phyloP scores from a whole-genome alignment of 2,329 filamentous ascomycete species.

The Cladophialophora yegresii region DNA sequence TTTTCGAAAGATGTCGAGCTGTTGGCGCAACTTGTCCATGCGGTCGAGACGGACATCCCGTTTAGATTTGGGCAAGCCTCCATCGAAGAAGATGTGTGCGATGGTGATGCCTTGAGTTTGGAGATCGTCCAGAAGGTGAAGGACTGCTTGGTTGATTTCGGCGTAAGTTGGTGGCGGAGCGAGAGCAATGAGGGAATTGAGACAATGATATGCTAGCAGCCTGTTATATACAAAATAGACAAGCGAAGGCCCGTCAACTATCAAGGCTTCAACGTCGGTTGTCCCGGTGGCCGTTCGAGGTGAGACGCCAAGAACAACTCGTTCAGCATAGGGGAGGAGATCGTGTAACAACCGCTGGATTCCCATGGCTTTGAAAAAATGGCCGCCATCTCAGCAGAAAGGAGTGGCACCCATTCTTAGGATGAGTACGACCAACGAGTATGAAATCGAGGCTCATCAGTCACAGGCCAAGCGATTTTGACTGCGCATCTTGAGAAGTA shows the following conservation, averaged over 20 bases:
- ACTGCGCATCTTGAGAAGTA: neutral
- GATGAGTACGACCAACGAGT: neutral
- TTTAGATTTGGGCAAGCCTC: slow-evolving; percentile 71
- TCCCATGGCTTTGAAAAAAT: slow-evolving; percentile 52
- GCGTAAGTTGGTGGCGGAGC: slow-evolving; percentile 60
- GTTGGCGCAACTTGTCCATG: slow-evolving; percentile 59
- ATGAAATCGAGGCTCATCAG: neutral
- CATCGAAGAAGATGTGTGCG: slow-evolving; percentile 78
- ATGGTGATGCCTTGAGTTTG: slow-evolving; percentile 53
- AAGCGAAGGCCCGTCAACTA: slow-evolving; percentile 77
- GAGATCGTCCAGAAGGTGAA: slow-evolving; percentile 66
- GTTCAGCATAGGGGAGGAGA: slow-evolving; percentile 56
- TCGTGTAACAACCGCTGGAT: slow-evolving; percentile 59
- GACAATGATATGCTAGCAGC: slow-evolving; percentile 45
- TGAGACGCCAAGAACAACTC: slow-evolving; percentile 43
- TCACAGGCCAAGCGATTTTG: neutral
- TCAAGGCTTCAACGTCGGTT: slow-evolving; percentile 40
- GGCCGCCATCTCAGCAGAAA: neutral
- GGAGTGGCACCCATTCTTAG: neutral
- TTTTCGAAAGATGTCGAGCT: slow-evolving; percentile 51
- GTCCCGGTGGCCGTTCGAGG: neutral
- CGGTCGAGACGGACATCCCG: slow-evolving; percentile 62
- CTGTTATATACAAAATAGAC: slow-evolving; percentile 71
- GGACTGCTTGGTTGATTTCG: slow-evolving; percentile 61
- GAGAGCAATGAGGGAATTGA: slow-evolving; percentile 44